Base-by-base conservation (phyloP, 2,329 filamentous ascomycete genomes). In the Acrocalymma vagum region DNA sequence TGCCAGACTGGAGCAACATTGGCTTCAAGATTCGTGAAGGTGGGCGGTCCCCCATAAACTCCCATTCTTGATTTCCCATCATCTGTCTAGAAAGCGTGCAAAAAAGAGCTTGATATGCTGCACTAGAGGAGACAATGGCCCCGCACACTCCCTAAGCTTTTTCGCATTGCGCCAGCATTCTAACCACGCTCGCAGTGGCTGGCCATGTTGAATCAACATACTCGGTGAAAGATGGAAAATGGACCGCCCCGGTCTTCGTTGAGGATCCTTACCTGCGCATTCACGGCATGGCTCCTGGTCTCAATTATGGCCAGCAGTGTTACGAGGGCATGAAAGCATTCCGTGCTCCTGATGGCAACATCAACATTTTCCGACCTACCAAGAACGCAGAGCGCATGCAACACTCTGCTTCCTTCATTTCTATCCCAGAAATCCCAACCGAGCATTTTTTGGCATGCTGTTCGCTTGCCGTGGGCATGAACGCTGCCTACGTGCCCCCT, bases 321-420 rank as follows among this genome's bases (percentile, higher is more conserved):
- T 99, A 95, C 78, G 94, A 99, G 71, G 94, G 94, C n/a, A 84
- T 97, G 69, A 97, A 97, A 73, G 92, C 93, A 39, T 96, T 96
- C 81, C 90, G 93, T 50, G 78, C 80, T 3, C 88, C 90, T 13
- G 76, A 80, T 42, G 83, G 87, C 69, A 72, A 74, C 45, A 92
- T 97, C 74, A 83, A 85, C 67, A 83, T 97, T 69, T 97, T 97
- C 83, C 87, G 93, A 4, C 89, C 93, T 0, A 80, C 86, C 62
- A 84, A 86, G 65, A 97, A 97, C 70, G 94, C 92, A 24, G 72
- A 75, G 27, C 89, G 93, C 45, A 83, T 97, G 78, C 87, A 90
- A 67, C 85, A 91, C 76, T 94, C 88, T 10, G 90, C 90, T 29
- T 83, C 83, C 35, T 92, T 87, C 65, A 86, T 95, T 54, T 91